Percentiles rank a stretch among this genome's conserved stretches.
Conservation (phyloP, 805 yeast species). For the Saccharomycopsis sp. region DNA sequence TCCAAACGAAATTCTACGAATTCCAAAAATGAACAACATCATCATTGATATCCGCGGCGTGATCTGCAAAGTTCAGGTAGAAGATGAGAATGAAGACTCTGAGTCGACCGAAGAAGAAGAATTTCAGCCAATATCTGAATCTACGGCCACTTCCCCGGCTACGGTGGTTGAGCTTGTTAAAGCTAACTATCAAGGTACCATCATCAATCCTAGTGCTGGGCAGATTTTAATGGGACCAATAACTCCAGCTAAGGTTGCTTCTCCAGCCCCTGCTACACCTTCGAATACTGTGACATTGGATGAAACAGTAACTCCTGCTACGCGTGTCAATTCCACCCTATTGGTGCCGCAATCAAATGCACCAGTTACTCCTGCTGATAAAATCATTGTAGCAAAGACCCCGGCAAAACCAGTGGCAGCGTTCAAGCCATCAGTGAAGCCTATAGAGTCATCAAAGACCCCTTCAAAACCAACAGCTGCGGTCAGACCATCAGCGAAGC, state of each 20-base stretch:
- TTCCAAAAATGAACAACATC: conserved; percentile 42
- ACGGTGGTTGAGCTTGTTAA: neutral
- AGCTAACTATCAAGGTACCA: neutral
- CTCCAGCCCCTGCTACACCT: neutral
- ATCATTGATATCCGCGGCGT: conserved; percentile 43
- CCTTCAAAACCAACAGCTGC: neutral
- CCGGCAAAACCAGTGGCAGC: neutral
- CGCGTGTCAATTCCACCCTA: too few species aligned
- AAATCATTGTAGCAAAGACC: neutral
- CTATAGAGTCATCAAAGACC: neutral
- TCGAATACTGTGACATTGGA: neutral
- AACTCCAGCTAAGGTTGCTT: conserved; percentile 1
- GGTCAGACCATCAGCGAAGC: neutral
- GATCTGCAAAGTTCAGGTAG: conserved; percentile 37
- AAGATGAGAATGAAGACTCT: conserved; percentile 23
- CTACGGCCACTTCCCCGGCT: neutral
- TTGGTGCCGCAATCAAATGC: neutral
- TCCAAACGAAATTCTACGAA: conserved; percentile 36
- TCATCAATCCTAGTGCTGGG: neutral
- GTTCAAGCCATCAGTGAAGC: neutral
- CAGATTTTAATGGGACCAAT: neutral
- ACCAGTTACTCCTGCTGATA: neutral
- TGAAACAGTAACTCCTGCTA: neutral
- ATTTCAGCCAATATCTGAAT: neutral
- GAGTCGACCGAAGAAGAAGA: conserved; percentile 19